These are phyloP conservation scores for Botrytis tulipae DNA, from an alignment of 2,329 filamentous ascomycete genomes.

Conservation along the genomic window DNA sequence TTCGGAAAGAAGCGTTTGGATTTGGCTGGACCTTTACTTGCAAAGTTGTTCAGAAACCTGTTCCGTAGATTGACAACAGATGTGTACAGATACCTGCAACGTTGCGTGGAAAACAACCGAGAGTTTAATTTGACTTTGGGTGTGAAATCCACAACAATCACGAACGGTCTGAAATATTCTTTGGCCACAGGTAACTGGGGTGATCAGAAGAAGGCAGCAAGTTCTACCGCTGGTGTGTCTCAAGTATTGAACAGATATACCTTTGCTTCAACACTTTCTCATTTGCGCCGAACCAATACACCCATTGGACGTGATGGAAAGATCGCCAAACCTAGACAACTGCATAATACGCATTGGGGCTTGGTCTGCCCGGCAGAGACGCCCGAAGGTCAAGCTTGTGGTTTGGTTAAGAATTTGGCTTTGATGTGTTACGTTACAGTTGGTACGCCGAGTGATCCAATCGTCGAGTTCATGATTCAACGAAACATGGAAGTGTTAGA, in stretches of 20 bases:
- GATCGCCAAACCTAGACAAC: constrained; percentile 93
- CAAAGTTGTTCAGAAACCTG: constrained; percentile 92
- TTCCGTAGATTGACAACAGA: constrained; percentile 90
- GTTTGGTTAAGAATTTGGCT: constrained; percentile 94
- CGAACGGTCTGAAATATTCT: constrained; percentile 93
- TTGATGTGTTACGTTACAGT: constrained; percentile 99
- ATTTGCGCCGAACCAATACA: constrained; percentile 95
- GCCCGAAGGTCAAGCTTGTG: constrained; percentile 96
- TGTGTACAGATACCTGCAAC: constrained; percentile 84
- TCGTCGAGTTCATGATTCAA: constrained; percentile 93
- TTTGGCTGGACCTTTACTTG: constrained; percentile 87
- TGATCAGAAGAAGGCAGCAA: constrained; percentile 97
- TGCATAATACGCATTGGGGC: constrained; percentile 99
- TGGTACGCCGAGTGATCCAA: constrained; percentile 83
- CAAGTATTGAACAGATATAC: constrained; percentile 98
- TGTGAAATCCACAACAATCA: constrained; percentile 87
- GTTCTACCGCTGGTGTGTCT: constrained; percentile 92
- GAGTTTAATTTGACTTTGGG: constrained; percentile 90
- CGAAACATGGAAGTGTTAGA: constrained; percentile 95
- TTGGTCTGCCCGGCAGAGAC: constrained; percentile 96
- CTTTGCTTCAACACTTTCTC: constrained; percentile 92
- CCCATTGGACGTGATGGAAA: constrained; percentile 97
- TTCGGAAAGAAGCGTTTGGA: constrained; percentile 98
- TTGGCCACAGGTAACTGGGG: constrained; percentile 98
- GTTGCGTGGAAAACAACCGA: constrained; percentile 83